phyloP scores from a whole-genome alignment of 257 asterid species.

The Cynanchum wilfordii region DNA sequence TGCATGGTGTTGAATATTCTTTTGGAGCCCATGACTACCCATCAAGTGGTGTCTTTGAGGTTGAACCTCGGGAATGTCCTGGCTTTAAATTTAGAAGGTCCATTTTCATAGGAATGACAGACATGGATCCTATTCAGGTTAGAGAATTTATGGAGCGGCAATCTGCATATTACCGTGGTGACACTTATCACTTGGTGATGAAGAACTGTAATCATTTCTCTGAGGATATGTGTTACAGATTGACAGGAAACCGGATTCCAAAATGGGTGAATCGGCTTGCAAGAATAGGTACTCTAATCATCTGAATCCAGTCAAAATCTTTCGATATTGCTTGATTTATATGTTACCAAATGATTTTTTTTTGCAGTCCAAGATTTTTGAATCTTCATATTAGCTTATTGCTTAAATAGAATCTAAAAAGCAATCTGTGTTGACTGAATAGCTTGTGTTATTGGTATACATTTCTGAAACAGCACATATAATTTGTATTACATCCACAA shows the following conservation, averaged over 20 bases:
- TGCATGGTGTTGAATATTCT: slow-evolving; percentile 75
- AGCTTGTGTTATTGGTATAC: neutral
- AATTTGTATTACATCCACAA: neutral
- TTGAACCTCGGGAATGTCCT: slow-evolving; percentile 80
- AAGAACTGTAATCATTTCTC: slow-evolving; percentile 93
- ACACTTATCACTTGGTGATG: slow-evolving; percentile 62
- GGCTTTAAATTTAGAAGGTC: slow-evolving; percentile 79
- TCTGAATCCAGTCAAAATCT: slow-evolving; percentile 1
- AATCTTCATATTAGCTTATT: neutral
- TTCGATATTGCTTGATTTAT: neutral
- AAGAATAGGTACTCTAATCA: slow-evolving; percentile 44
- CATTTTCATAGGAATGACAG: slow-evolving; percentile 61
- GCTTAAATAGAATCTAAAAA: neutral
- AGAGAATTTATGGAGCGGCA: slow-evolving; percentile 67
- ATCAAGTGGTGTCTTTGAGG: slow-evolving; percentile 76
- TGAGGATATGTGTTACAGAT: slow-evolving; percentile 64
- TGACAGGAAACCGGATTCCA: slow-evolving; percentile 69
- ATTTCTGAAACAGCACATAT: neutral
- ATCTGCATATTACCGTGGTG: slow-evolving; percentile 54
- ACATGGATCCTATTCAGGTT: slow-evolving; percentile 51
- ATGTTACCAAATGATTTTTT: neutral
- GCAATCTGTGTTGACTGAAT: neutral
- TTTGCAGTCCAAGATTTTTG: neutral
- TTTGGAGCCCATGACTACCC: slow-evolving; percentile 81
- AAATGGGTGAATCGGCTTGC: slow-evolving; percentile 93